Evolutionary conservation across 768 basidiomycete genomes (phyloP), one percentile per base, ranked within the genome.

Genomic region (Tylopilus cervinicoccineus): DNA sequence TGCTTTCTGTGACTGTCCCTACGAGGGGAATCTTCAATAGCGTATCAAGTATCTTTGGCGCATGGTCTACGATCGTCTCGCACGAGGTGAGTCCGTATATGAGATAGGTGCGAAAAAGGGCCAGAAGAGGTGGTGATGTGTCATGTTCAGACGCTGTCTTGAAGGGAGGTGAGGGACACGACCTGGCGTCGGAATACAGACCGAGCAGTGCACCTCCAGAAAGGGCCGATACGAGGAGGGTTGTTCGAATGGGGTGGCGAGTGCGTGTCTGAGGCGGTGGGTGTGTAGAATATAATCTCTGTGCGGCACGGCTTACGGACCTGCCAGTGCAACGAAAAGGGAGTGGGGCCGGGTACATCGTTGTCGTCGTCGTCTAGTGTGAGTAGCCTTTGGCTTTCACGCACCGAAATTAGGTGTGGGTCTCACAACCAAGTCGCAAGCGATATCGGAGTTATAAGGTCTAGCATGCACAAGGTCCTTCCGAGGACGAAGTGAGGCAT

Each of bases 11-110:
- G 33, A 91, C 57, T 46, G 78, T 71, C 49, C 74, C 78, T 0
- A 93, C 39, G 12, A 73, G 68, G 1, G 82, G 81, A 2, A 82
- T 67, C 34, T 73, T 70, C 6, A 74, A 65, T 14, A 84, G 58
- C 2, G 71, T 57, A 12, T 76, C 67, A 36, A 96, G 72, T 22
- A 93, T 67, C 38, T 67, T 64, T 0, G 91, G 90, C 1, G 90
- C 80, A 49, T 78, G 68, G 58, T 94, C 88, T 24, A 95, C 86
- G 12, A 96, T 69, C 0, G 72, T 55, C 3, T 93, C 88, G 20
- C 88, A 70, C 6, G 90, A 90, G 60, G 84, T 87, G 64, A 89
- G 74, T 6, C 86, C 75, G 70, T 88, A 95, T 24, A 95, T 92
- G 27, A 85, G 62, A 59, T 93, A 95, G 2, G 89, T 70, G 32